These are phyloP conservation scores for Seiridium unicorne DNA, from an alignment of 2,329 filamentous ascomycete species.

Conservation along the genomic window DNA sequence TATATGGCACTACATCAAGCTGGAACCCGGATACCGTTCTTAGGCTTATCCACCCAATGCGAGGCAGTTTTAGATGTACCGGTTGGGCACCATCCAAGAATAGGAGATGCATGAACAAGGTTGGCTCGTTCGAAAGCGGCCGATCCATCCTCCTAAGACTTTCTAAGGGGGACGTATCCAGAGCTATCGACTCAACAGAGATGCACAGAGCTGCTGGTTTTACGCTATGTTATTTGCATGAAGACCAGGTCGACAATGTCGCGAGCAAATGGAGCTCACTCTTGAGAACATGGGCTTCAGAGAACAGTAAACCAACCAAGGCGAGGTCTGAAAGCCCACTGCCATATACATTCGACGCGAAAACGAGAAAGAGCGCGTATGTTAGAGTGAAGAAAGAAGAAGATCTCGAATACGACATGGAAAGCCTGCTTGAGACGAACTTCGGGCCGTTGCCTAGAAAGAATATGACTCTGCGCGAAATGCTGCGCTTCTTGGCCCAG, in stretches of 20 bases:
- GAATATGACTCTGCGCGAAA: not conserved
- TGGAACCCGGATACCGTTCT: constrained; percentile 19
- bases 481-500: not conserved
- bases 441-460: not conserved
- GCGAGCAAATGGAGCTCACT: constrained; percentile 8
- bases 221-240: constrained; percentile 13
- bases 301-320: not conserved
- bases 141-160: constrained; percentile 6
- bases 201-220: constrained; percentile 7
- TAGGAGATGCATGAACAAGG: constrained; percentile 9
- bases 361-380: not conserved
- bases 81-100: constrained; percentile 5
- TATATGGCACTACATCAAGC: not conserved
- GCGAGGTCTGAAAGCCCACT: not conserved
- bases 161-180: not conserved
- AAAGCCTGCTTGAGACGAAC: not conserved
- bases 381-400: not conserved
- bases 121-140: not conserved
- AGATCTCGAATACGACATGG: not conserved
- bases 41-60: constrained; percentile 5
- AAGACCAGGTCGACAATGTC: not conserved
- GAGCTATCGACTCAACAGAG: constrained; percentile 10
- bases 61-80: constrained; percentile 8
- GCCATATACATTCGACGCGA: not conserved
- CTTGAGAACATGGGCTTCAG: constrained; percentile 5